Conservation (phyloP, 1,284 basidiomycete genomes). For the Apiotrichum laibachii region DNA sequence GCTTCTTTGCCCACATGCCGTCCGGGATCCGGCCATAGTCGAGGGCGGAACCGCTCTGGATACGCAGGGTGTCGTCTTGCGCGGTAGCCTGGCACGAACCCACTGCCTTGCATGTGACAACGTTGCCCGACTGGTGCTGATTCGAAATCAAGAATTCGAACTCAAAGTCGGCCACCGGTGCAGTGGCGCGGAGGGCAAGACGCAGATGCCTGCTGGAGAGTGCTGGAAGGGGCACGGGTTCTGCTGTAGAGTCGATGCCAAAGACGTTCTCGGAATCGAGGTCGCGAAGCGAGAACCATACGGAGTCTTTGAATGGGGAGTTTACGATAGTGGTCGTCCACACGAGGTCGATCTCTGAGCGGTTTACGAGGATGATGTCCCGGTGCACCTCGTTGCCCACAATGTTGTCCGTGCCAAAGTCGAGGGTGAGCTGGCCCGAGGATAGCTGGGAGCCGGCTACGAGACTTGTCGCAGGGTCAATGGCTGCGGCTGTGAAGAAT, state of each 20-base stretch:
- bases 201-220: conserved; percentile 46
- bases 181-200: conserved; percentile 34
- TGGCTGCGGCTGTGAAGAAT: conserved; percentile 42
- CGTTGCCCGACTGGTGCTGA: conserved; percentile 43
- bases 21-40: conserved; percentile 56
- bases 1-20: conserved; percentile 54
- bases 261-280: conserved; percentile 50
- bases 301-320: conserved; percentile 38
- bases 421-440: conserved; percentile 37
- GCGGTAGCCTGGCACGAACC: conserved; percentile 38
- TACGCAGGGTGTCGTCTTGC: conserved; percentile 50
- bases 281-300: conserved; percentile 48
- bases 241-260: conserved; percentile 41
- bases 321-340: conserved; percentile 44
- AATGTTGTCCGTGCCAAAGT: conserved; percentile 46
- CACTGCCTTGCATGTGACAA: conserved; percentile 39
- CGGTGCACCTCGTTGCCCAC: conserved; percentile 41
- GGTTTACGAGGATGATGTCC: conserved; percentile 47
- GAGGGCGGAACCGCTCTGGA: conserved; percentile 51
- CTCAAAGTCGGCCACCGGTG: conserved; percentile 39
- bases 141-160: conserved; percentile 49
- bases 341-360: conserved; percentile 47
- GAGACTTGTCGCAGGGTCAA: conserved; percentile 39
- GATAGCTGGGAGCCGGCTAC: conserved; percentile 34
- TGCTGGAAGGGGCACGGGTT: conserved; percentile 44